phyloP scores from a whole-genome alignment of 208 protist species.

The Trypanosoma conorhini region DNA sequence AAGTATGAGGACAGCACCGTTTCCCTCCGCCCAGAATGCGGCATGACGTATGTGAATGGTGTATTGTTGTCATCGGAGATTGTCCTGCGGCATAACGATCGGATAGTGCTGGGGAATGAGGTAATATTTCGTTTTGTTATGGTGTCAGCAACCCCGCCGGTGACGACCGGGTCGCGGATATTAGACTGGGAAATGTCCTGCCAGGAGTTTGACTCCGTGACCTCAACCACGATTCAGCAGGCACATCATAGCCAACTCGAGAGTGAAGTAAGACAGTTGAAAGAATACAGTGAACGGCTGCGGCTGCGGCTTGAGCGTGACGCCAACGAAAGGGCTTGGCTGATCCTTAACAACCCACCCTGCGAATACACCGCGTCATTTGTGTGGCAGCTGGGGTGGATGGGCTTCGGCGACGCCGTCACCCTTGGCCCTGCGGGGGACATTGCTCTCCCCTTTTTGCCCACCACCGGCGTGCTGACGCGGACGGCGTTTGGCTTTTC shows the following conservation, averaged over 20 bases:
- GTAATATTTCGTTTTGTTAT: conserved; percentile 56
- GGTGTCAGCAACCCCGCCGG: conserved; percentile 22
- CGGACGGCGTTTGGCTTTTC: conserved; percentile 32
- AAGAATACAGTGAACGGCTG: conserved; percentile 27
- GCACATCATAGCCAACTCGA: conserved; percentile 30
- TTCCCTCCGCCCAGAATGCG: conserved; percentile 53
- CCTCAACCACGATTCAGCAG: conserved; percentile 19
- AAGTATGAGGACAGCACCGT: conserved; percentile 34
- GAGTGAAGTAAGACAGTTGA: conserved; percentile 32
- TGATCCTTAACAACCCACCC: conserved; percentile 62
- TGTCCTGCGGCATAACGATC: conserved; percentile 52
- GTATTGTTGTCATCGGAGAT: conserved; percentile 40
- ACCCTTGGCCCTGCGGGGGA: conserved; percentile 43
- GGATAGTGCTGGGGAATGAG: conserved; percentile 61
- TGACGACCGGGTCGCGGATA: conserved; percentile 35
- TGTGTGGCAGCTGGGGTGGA: conserved; percentile 53
- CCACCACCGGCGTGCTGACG: conserved; percentile 29
- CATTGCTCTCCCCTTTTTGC: conserved; percentile 51
- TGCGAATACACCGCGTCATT: conserved; percentile 33
- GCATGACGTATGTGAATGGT: conserved; percentile 70
- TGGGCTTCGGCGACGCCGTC: conserved; percentile 29
- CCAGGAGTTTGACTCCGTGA: conserved; percentile 51
- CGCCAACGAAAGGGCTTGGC: conserved; percentile 28
- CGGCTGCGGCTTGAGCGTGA: conserved; percentile 36
- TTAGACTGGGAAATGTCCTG: conserved; percentile 66